Conservation (phyloP, 1,284 basidiomycete genomes). For the Thecaphora frezii region DNA sequence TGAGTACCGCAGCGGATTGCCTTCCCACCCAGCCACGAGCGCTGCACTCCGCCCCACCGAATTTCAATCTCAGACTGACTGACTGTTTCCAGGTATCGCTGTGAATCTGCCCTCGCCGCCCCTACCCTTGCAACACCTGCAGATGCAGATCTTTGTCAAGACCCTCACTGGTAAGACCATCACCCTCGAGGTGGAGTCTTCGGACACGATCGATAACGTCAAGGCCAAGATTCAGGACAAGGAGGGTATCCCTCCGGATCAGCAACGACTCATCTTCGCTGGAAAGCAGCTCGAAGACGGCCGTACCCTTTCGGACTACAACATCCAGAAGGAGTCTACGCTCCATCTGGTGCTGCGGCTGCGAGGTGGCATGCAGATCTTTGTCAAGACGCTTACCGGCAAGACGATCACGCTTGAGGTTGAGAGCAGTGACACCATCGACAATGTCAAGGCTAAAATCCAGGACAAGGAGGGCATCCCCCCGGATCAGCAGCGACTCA, state of each 20-base stretch:
- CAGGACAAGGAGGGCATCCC: conserved; percentile 60
- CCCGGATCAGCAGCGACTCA: conserved; percentile 62
- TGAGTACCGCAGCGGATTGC: too few relatives aligned
- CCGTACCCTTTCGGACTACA: conserved; percentile 61
- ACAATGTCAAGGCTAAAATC: conserved; percentile 67
- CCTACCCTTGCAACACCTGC: conserved; percentile 2
- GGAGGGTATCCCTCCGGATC: conserved; percentile 57
- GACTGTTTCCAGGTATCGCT: too few relatives aligned
- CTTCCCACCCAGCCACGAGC: too few relatives aligned
- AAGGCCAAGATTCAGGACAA: conserved; percentile 62
- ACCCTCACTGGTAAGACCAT: conserved; percentile 60
- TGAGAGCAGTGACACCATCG: conserved; percentile 86
- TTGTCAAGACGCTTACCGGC: conserved; percentile 77
- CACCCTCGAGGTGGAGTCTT: conserved; percentile 57
- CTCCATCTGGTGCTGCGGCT: conserved; percentile 91
- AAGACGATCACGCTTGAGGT: conserved; percentile 96
- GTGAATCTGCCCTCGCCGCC: too few relatives aligned
- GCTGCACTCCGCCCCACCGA: too few relatives aligned
- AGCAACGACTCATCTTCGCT: conserved; percentile 57
- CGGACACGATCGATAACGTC: conserved; percentile 68
- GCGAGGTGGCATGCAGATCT: conserved; percentile 67
- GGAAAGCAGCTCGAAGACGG: conserved; percentile 58
- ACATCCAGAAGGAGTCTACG: conserved; percentile 98
- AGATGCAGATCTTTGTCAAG: conserved; percentile 50
- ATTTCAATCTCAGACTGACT: too few relatives aligned